Evolutionary conservation across 2,329 filamentous ascomycete genomes (phyloP), one percentile per base, ranked within the genome.

Genomic region (Colletotrichum endophyticum): DNA sequence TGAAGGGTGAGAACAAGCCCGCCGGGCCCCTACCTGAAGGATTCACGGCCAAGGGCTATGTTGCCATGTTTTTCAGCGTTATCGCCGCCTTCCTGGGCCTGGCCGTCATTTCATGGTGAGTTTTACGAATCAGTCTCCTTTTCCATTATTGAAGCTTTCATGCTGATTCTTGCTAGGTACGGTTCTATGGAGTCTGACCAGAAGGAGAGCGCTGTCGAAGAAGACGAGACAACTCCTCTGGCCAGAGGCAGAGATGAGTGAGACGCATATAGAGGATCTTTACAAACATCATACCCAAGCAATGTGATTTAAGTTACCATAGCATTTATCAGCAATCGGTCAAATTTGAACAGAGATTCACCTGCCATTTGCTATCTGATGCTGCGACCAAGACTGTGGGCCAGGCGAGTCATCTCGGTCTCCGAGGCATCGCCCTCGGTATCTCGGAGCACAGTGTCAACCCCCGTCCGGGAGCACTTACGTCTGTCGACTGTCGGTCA

Each of bases 1-100:
- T 92, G 6, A 83, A 49, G 3, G 80, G 80, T n/a, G 77, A 79
- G 75, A 79, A 78, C 34, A 68, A n/a, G 63, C 73, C 76, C 11
- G 39, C 34, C 32, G 69, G 66, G 12, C 73, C 76, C 19, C 76
- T 78, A 66, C 77, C 77, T 2, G 76, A 73, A 16, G 77, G 77
- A 3, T 78, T 78, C 73, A 78, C 77, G 32, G 62, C 77, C 66
- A 78, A 78, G 73, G 77, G 77, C 16, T 78, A 78, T 25, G 76
- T 78, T n/a, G 77, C 77, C 36, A 68, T 78, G 66, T 62, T 78
- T n/a, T 78, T 72, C 66, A 78, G 77, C 28, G 67, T 66, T 56
- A 64, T 74, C 63, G 73, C 77, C 27, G 77, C 77, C 32, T 66
- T 78, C 25, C 28, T 78, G 53, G 77, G 77, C 15, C 30, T 78